A percentile compares a stretch with the other conserved stretches of the same genome.
These are phyloP conservation scores for Dictyostelium firmibasis DNA, from an alignment of 78 protist species.

Conservation along the genomic window DNA sequence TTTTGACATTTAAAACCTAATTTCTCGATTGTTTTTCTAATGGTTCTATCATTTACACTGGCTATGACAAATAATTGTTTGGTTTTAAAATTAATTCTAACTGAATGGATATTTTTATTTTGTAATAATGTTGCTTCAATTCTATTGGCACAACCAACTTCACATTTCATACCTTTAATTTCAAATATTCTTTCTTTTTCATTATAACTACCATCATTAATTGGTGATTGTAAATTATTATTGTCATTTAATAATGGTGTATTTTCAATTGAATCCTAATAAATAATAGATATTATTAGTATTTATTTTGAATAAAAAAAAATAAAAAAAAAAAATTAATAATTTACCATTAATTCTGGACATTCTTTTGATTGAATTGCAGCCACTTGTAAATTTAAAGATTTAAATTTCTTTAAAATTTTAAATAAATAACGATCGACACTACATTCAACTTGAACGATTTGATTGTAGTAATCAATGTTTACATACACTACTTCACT, in stretches of 20 bases:
- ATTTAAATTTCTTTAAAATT: slow-evolving; percentile 13
- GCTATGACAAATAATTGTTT: background rate
- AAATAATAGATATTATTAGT: background rate
- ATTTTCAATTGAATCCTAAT: background rate
- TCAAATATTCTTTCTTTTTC: slow-evolving; percentile 1
- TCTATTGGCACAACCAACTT: slow-evolving; percentile 60
- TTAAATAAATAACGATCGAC: slow-evolving; percentile 14
- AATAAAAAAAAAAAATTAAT: background rate
- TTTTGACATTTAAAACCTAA: slow-evolving; percentile 40
- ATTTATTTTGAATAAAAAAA: background rate
- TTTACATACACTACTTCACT: background rate
- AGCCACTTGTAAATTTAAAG: background rate
- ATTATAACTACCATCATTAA: background rate
- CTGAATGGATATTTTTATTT: background rate
- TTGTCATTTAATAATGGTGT: background rate
- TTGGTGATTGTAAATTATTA: background rate
- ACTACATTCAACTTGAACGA: slow-evolving; percentile 20
- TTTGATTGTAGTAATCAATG: background rate
- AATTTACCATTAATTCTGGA: slow-evolving; percentile 18
- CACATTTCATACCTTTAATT: slow-evolving; percentile 53
- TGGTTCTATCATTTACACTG: background rate
- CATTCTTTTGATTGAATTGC: slow-evolving; percentile 72
- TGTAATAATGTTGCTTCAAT: slow-evolving; percentile 14
- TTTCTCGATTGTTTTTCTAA: slow-evolving; percentile 4
- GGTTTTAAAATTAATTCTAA: slow-evolving; percentile 1